Evolutionary conservation across 164 flowering plant genomes (phyloP).

Genomic region (Hamamelis virginiana): DNA sequence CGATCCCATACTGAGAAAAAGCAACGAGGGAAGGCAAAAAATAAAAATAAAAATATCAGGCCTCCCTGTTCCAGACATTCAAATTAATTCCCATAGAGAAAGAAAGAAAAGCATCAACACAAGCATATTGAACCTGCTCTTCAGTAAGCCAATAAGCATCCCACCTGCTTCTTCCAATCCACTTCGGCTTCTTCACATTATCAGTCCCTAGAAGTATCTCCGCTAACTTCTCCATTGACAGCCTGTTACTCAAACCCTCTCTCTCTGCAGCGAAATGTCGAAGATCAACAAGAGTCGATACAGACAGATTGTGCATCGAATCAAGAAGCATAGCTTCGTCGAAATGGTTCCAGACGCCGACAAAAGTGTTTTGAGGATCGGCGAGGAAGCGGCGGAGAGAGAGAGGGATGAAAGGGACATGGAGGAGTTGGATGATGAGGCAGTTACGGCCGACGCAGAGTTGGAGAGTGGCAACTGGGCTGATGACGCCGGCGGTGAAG

Average conservation of each 20-base stretch:
- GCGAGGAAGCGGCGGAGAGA: conserved; percentile 21
- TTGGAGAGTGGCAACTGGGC: conserved; percentile 29
- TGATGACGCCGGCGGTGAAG: conserved; percentile 8
- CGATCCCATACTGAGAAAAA: no score
- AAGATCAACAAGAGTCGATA: conserved; percentile 17
- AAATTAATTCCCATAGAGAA: not conserved
- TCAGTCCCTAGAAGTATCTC: conserved; percentile 17
- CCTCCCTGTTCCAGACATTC: no score
- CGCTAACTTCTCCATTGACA: conserved; percentile 23
- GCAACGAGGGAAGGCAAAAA: no score
- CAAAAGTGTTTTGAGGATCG: conserved; percentile 16
- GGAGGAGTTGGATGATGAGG: conserved; percentile 31
- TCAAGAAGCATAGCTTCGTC: conserved; percentile 23
- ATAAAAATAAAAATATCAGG: no score
- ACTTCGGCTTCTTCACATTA: conserved; percentile 18
- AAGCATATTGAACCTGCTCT: conserved; percentile 22
- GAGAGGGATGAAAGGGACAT: conserved; percentile 19
- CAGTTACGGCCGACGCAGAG: conserved; percentile 33
- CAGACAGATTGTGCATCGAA: conserved; percentile 13
- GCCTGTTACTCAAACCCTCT: conserved; percentile 6
- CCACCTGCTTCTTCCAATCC: conserved; percentile 32
- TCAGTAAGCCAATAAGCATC: conserved; percentile 4
- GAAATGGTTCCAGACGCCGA: conserved; percentile 23
- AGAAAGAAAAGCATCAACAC: conserved; percentile 23
- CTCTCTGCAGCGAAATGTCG: conserved; percentile 19